These are phyloP conservation scores for Aureobasidium pullulans DNA, from an alignment of 2,329 filamentous ascomycete genomes.

Conservation along the genomic window DNA sequence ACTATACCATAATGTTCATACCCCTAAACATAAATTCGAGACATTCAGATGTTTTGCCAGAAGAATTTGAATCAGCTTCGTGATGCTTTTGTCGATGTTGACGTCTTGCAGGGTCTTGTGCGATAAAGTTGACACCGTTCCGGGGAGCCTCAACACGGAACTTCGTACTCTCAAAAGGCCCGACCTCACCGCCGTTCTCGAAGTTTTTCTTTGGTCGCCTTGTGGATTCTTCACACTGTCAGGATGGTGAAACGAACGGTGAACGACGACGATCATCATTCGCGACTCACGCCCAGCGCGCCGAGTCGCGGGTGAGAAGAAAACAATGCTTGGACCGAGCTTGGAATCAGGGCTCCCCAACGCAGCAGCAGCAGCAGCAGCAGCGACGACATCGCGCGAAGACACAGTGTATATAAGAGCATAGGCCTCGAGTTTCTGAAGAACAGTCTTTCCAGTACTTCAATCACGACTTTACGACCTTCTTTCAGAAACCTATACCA, in stretches of 20 bases:
- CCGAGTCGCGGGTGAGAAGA: not conserved
- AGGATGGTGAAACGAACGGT: constrained; percentile 4
- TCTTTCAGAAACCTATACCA: not conserved
- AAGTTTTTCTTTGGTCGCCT: not conserved
- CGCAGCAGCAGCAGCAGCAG: not conserved
- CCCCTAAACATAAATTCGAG: not conserved
- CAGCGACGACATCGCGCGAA: not conserved
- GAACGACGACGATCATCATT: constrained; percentile 6
- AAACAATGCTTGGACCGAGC: constrained; percentile 7
- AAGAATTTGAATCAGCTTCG: not conserved
- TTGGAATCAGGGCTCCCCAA: not conserved
- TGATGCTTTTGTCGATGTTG: not conserved
- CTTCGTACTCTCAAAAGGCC: not conserved
- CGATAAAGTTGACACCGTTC: not conserved
- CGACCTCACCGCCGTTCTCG: constrained; percentile 7
- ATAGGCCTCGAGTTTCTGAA: not conserved
- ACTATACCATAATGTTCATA: not conserved
- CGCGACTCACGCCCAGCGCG: not conserved
- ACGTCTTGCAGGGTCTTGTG: not conserved
- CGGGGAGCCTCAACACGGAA: not conserved
- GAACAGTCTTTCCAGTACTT: not conserved
- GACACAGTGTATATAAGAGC: not conserved
- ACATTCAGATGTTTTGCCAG: not conserved
- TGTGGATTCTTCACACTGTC: not conserved
- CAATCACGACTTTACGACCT: not conserved